Conservation (phyloP, 805 yeast species). For the Zygosaccharomyces siamensis region DNA sequence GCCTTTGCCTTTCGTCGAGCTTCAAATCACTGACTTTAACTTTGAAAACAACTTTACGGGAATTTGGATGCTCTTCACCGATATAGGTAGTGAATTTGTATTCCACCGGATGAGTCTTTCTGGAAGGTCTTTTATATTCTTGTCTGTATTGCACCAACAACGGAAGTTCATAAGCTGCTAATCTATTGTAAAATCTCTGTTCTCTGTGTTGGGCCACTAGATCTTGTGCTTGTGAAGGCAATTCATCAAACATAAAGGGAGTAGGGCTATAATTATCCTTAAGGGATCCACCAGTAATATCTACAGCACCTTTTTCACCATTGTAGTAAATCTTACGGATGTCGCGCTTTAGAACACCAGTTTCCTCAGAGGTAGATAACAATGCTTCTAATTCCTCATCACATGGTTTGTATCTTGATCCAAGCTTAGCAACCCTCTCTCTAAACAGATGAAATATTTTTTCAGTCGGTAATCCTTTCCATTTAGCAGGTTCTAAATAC, state of each 20-base stretch:
- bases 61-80: slow-evolving; percentile 61
- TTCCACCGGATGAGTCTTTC: slow-evolving; percentile 47
- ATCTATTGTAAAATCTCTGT: slow-evolving; percentile 68
- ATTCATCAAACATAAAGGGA: slow-evolving; percentile 57
- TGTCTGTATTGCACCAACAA: slow-evolving; percentile 70
- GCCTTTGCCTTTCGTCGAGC: slow-evolving; percentile 49
- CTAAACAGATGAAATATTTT: slow-evolving; percentile 57
- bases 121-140: slow-evolving; percentile 50
- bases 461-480: slow-evolving; percentile 66
- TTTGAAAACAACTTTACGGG: slow-evolving; percentile 57
- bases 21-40: slow-evolving; percentile 51
- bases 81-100: slow-evolving; percentile 69
- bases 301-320: slow-evolving; percentile 41
- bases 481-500: slow-evolving; percentile 58
- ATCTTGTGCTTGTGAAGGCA: slow-evolving; percentile 67
- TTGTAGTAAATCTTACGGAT: slow-evolving; percentile 38
- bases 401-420: slow-evolving; percentile 45
- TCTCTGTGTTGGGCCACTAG: slow-evolving; percentile 66
- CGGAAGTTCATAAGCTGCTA: slow-evolving; percentile 92
- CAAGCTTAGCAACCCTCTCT: slow-evolving; percentile 51
- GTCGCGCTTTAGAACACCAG: slow-evolving; percentile 37
- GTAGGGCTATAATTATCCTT: slow-evolving; percentile 39
- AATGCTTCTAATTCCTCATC: slow-evolving; percentile 55
- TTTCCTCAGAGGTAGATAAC: slow-evolving; percentile 42
- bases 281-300: slow-evolving; percentile 36